Conservation (phyloP, 768 basidiomycete genomes). For the Kwoniella newhampshirensis region DNA sequence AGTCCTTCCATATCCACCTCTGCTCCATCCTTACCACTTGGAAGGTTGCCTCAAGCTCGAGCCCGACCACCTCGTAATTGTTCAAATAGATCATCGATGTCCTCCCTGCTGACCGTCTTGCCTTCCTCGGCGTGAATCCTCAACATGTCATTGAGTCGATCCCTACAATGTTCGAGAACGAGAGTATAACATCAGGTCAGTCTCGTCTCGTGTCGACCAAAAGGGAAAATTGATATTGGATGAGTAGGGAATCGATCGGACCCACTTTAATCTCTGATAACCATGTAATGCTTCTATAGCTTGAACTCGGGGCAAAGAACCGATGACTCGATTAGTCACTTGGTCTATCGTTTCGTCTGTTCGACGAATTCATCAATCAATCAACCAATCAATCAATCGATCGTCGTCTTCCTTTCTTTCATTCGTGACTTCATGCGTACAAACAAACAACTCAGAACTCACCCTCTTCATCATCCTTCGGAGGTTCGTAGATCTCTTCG, state of each 20-base stretch:
- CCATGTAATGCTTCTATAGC: slow-evolving; percentile 50
- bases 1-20: too few species aligned
- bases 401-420: too few species aligned
- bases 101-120: slow-evolving; percentile 36
- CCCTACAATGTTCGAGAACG: slow-evolving; percentile 20
- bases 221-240: not conserved
- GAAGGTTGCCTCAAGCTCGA: too few species aligned
- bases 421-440: too few species aligned
- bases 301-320: slow-evolving; percentile 40
- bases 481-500: slow-evolving; percentile 51
- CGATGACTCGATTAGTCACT: slow-evolving; percentile 41
- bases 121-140: slow-evolving; percentile 26
- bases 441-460: too few species aligned
- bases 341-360: slow-evolving; percentile 50
- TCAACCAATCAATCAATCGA: too few species aligned
- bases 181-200: too few species aligned
- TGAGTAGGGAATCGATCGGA: not conserved
- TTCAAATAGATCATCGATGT: slow-evolving; percentile 42
- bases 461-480: slow-evolving; percentile 40
- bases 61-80: slow-evolving; percentile 19
- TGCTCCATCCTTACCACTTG: too few species aligned
- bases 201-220: not conserved
- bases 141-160: slow-evolving; percentile 35
- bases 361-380: slow-evolving; percentile 6
- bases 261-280: slow-evolving; percentile 50